Evolutionary conservation across 1,139 yeast genomes (phyloP), one percentile per base, ranked within the genome.

Genomic region (Diutina neorugosa): DNA sequence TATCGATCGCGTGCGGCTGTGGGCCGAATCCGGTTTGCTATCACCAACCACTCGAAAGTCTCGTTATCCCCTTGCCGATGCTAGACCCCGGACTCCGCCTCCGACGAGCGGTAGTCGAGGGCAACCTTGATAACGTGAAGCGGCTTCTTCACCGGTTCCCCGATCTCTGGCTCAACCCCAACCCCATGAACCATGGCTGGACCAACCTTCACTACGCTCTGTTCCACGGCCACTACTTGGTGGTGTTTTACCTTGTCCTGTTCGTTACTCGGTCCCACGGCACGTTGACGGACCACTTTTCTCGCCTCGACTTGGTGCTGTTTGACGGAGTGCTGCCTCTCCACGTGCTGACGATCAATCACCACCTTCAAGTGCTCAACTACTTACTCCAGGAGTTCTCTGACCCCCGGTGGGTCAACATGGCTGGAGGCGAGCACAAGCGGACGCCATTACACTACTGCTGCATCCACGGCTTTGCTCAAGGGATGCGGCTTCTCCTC

Each of bases 181-280:
- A 93, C 64, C 64, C 70, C 18, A 73, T 83, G 14, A 56, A 71
- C 47, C 81, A 85, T 60, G 98, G 98, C 1, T 91, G 97, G 97
- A 77, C 87, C 47, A 86, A 89, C 53, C 73, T 91, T 52, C 98
- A 91, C 67, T 90, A 89, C 66, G 93, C 96, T 0, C 82, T 95
- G 8, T 86, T 69, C 63, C 71, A 86, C 60, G 96, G 97, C 37
- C 80, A 86, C 59, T 87, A 86, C 62, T 77, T 88, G 55, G 78
- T 89, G 6, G 86, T 96, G 63, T 89, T 83, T 54, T 77, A 78
- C 56, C 59, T 80, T 16, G 65, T 80, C 18, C 67, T 74, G 23
- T 64, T 65, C 54, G 65, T 76, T 44, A 65, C 68, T 56, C 52
- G n/a, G n/a, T 40, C 48, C 31, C 19, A 48, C 23, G 40, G 16